Base-by-base conservation (phyloP, 306 rosid genomes). In the Vigna mungo region DNA sequence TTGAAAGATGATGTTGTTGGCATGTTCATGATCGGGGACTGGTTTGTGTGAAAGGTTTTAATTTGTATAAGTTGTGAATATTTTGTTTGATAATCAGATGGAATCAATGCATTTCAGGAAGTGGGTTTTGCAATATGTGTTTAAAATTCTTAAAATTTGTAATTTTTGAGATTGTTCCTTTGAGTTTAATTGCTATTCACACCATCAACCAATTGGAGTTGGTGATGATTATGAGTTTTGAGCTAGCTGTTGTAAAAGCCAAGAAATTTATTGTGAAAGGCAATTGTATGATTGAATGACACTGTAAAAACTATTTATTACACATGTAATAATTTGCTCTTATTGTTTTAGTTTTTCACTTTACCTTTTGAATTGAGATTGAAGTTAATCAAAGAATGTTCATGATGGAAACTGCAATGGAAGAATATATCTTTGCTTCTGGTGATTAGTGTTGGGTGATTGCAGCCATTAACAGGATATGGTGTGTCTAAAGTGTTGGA, bases 401-500 rank as follows among this genome's bases (percentile, higher is more conserved):
- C 49, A 74, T 27, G 6, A 43, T 41, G 0, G 59, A 63, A 52
- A 18, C 18, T 25, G 47, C 27, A 51, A 52, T 34, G 51, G 32
- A 37, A 34, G 12, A 5, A 20, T 73, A 0, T 20, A 58, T 37
- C 14, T 32, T n/a, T 53, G 46, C 51, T 16, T 63, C 46, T 15
- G 15, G 34, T 39, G 15, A 56, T 51, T 41, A 30, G 1, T 41
- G 8, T 71, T 76, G 13, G 13, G 69, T 43, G 36, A 67, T 30
- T 75, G 67, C 53, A 81, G 74, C 73, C 77, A 53, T 27, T 81
- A 70, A 32, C 43, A 52, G 81, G 85, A 14, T 71, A 2, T 52
- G 81, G 81, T 2, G 85, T 82, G 78, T 54, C 85, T 52, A 82
- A 70, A 53, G 81, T 82, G 0, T 43, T 82, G 16, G 85, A 82